A percentile compares a stretch with the other conserved stretches of the same genome.
These are phyloP conservation scores for Hevea brasiliensis DNA, from an alignment of 345 rosid species.

Conservation along the genomic window DNA sequence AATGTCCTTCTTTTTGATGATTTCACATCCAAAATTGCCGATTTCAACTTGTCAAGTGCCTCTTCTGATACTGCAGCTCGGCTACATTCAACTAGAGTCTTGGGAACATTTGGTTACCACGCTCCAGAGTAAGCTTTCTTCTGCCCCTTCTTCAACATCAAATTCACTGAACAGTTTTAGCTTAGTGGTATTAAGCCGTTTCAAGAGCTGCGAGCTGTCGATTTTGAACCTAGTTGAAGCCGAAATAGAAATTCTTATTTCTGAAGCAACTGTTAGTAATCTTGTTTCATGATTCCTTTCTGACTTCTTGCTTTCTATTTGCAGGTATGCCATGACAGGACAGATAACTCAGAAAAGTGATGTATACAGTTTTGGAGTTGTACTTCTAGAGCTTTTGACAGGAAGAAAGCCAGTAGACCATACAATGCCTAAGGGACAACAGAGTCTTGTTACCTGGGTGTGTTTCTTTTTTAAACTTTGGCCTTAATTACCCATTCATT, in stretches of 20 bases:
- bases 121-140: conserved; percentile 78
- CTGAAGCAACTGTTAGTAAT: too few species aligned
- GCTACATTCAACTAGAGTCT: conserved; percentile 90
- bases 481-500: not conserved
- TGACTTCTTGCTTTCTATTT: conserved; percentile 7
- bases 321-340: conserved; percentile 98
- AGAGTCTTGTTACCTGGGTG: conserved; percentile 98
- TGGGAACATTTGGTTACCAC: conserved; percentile 98
- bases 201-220: too few species aligned
- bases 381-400: conserved; percentile 89
- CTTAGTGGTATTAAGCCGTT: too few species aligned
- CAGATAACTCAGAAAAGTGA: conserved; percentile 97
- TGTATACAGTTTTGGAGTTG: conserved; percentile 98
- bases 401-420: conserved; percentile 99
- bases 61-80: conserved; percentile 90
- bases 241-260: too few species aligned
- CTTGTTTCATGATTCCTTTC: not conserved
- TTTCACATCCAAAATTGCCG: conserved; percentile 82
- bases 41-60: conserved; percentile 85
- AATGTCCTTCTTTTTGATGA: conserved; percentile 87
- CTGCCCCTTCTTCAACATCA: not conserved
- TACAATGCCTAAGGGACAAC: conserved; percentile 99
- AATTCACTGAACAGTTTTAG: too few species aligned
- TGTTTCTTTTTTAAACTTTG: conserved; percentile 13
- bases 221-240: too few species aligned